Conservation (phyloP, 2,329 filamentous ascomycete genomes). For the Sordariomycetes sp. region DNA sequence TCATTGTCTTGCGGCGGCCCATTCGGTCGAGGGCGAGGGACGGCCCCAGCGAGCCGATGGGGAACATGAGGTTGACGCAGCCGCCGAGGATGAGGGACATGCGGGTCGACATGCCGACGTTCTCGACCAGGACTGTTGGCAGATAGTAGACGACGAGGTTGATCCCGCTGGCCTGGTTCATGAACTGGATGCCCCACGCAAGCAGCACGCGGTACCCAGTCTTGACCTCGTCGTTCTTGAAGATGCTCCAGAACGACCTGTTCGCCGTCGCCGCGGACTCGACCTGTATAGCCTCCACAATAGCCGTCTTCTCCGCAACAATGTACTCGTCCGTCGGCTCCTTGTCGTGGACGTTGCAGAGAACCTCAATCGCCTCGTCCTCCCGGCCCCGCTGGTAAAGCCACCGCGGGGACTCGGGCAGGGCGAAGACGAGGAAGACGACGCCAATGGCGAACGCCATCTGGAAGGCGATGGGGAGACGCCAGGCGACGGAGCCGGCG, state of each 20-base stretch:
- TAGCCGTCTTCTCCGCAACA: conserved; percentile 19
- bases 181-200: conserved; percentile 43
- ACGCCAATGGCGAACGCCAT: conserved; percentile 19
- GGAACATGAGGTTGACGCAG: conserved; percentile 28
- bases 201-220: conserved; percentile 39
- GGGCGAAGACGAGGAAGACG: conserved; percentile 19
- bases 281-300: conserved; percentile 25
- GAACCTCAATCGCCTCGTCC: conserved; percentile 42
- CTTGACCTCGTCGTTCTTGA: conserved; percentile 26
- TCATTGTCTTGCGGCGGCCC: conserved; percentile 57
- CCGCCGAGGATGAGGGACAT: conserved; percentile 20
- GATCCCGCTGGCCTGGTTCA: conserved; percentile 51
- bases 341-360: conserved; percentile 47
- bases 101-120: conserved; percentile 6
- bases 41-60: conserved; percentile 30
- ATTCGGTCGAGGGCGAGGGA: conserved; percentile 52
- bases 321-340: conserved; percentile 17
- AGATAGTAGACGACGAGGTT: conserved; percentile 49
- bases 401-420: conserved; percentile 27
- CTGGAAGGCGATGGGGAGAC: conserved; percentile 35
- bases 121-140: conserved; percentile 42
- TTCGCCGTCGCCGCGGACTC: conserved; percentile 16
- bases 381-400: conserved; percentile 20
- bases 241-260: conserved; percentile 23
- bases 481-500: conserved; percentile 28